Evolutionary conservation across 306 rosid genomes (phyloP).

Genomic region (Fagus sylvatica): DNA sequence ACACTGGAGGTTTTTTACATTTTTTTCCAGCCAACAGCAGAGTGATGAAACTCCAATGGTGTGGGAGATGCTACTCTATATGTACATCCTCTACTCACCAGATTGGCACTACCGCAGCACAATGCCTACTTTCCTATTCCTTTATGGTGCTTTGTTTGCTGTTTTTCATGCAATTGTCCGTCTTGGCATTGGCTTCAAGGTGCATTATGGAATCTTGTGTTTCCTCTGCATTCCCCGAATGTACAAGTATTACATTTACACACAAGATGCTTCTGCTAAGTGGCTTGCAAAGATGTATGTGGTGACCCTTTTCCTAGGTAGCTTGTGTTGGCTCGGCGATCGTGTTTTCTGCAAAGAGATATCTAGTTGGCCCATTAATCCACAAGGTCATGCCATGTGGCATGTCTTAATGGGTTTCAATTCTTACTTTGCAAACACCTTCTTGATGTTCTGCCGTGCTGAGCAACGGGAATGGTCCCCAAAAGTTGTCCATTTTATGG

Average conservation of each 20-base stretch:
- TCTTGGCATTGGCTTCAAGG: constrained; percentile 69
- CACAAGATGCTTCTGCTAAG: constrained; percentile 58
- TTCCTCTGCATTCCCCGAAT: constrained; percentile 84
- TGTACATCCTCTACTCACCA: constrained; percentile 85
- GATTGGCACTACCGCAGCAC: constrained; percentile 89
- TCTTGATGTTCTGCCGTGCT: constrained; percentile 93
- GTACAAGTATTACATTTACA: constrained; percentile 83
- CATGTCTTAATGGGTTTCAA: constrained; percentile 79
- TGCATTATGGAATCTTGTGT: constrained; percentile 61
- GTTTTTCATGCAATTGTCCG: constrained; percentile 53
- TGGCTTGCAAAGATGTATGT: constrained; percentile 56
- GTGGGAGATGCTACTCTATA: constrained; percentile 86
- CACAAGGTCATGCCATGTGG: constrained; percentile 90
- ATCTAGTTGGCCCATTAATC: constrained; percentile 60
- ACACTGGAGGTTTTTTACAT: background rate
- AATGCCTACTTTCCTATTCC: constrained; percentile 81
- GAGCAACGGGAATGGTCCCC: constrained; percentile 79
- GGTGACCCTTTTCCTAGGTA: constrained; percentile 58
- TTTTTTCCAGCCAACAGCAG: constrained; percentile 77
- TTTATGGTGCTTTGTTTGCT: constrained; percentile 69
- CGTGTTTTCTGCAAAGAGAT: constrained; percentile 64
- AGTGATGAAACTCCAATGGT: constrained; percentile 91
- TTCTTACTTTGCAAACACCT: constrained; percentile 74
- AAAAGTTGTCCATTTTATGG: constrained; percentile 50
- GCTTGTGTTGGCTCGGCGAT: constrained; percentile 67